Conservation (phyloP, 2,329 filamentous ascomycete species). For the Neocucurbitaria cava region DNA sequence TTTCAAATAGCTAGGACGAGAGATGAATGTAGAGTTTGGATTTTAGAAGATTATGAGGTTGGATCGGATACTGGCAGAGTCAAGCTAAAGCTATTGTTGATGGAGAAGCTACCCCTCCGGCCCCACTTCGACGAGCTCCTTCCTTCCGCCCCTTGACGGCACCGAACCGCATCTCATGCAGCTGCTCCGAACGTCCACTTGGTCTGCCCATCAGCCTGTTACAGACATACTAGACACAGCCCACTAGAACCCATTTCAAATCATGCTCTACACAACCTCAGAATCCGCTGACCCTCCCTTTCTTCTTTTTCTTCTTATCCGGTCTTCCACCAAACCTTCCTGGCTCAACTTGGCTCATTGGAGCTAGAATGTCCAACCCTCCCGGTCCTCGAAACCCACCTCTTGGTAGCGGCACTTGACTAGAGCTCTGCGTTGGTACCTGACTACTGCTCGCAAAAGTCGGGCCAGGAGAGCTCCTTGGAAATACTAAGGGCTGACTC, state of each 20-base stretch:
- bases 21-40: background rate
- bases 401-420: slow-evolving; percentile 6
- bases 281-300: slow-evolving; percentile 45
- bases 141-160: slow-evolving; percentile 14
- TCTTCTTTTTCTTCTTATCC: slow-evolving; percentile 45
- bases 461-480: slow-evolving; percentile 40
- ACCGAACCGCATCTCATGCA: background rate
- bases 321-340: slow-evolving; percentile 45
- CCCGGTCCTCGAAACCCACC: slow-evolving; percentile 10
- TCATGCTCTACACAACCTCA: slow-evolving; percentile 1
- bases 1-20: too few species aligned
- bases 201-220: background rate
- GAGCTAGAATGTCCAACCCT: slow-evolving; percentile 8
- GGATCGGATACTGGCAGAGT: background rate
- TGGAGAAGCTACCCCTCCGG: slow-evolving; percentile 24
- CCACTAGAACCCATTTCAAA: background rate
- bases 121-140: slow-evolving; percentile 14
- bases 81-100: background rate
- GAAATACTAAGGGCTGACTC: slow-evolving; percentile 26
- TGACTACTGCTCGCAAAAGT: slow-evolving; percentile 36
- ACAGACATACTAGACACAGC: background rate
- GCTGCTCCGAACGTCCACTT: background rate
- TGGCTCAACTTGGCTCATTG: slow-evolving; percentile 44
- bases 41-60: background rate
- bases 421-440: slow-evolving; percentile 11